Evolutionary conservation across 2,329 filamentous ascomycete species (phyloP).

Genomic region (Cercospora canescens): DNA sequence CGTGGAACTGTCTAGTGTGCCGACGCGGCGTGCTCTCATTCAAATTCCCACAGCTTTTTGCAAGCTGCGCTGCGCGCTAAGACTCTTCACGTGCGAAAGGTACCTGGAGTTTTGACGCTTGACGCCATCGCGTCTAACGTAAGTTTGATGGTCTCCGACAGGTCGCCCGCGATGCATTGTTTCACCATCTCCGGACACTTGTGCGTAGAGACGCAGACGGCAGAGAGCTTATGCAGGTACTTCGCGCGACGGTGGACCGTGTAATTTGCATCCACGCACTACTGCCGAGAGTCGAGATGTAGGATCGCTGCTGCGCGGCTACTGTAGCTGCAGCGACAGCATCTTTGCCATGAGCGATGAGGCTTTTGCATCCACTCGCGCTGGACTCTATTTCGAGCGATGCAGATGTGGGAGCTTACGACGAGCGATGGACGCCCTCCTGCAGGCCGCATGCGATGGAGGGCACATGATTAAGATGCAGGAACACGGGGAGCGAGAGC

Average conservation of each 20-base stretch:
- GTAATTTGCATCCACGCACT: neutral
- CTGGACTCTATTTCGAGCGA: neutral
- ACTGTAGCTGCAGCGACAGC: neutral
- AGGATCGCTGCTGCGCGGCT: neutral
- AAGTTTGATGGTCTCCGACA: constrained; percentile 2
- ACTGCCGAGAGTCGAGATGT: neutral
- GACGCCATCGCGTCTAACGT: constrained; percentile 2
- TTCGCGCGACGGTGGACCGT: neutral
- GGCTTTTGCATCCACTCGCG: neutral
- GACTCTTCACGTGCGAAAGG: neutral
- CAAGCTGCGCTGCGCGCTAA: neutral
- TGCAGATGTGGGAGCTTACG: neutral
- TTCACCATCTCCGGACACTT: constrained; percentile 4
- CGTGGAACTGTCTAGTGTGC: neutral
- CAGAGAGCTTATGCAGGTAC: neutral
- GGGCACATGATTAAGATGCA: constrained; percentile 1
- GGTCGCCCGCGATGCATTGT: neutral
- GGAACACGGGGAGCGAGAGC: neutral
- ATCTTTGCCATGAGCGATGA: neutral
- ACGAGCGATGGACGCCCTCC: neutral
- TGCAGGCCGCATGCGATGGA: constrained; percentile 1
- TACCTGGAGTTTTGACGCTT: neutral
- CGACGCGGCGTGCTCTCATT: neutral
- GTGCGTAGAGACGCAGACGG: neutral
- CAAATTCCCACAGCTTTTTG: neutral